Conservation (phyloP, 345 rosid genomes). For the Trapa bicornis region DNA sequence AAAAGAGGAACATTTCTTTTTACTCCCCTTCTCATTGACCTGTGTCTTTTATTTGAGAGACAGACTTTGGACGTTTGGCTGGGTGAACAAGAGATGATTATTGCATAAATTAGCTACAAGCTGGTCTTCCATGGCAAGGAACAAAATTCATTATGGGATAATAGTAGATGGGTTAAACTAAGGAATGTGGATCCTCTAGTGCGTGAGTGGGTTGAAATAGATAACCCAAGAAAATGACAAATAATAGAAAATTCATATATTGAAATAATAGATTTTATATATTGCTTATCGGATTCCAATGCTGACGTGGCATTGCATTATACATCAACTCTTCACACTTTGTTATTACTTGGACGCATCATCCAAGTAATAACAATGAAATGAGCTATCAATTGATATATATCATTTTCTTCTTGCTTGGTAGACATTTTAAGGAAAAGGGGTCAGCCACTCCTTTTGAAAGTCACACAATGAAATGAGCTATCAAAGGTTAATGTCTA, state of each 20-base stretch:
- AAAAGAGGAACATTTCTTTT: constrained; percentile 1
- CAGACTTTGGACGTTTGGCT: constrained; percentile 4
- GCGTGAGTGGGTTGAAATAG: no score
- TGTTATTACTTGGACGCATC: neutral
- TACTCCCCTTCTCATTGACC: constrained; percentile 2
- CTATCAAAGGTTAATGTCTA: neutral
- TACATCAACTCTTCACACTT: neutral
- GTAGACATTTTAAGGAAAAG: neutral
- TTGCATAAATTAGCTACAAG: neutral
- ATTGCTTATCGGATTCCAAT: neutral
- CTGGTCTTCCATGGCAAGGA: no score
- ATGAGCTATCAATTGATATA: no score
- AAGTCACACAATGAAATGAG: neutral
- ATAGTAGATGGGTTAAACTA: no score
- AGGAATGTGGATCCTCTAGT: no score
- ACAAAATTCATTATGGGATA: no score
- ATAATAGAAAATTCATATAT: no score
- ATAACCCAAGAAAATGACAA: no score
- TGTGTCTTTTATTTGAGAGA: constrained; percentile 7
- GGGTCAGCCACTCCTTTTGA: neutral
- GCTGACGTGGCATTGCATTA: neutral
- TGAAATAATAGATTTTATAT: neutral
- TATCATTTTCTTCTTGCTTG: no score
- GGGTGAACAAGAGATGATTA: constrained; percentile 18
- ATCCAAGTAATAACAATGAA: neutral